These are phyloP conservation scores for Cystobasidiopsis lactophilus DNA, from an alignment of 768 basidiomycete species.

Conservation along the genomic window DNA sequence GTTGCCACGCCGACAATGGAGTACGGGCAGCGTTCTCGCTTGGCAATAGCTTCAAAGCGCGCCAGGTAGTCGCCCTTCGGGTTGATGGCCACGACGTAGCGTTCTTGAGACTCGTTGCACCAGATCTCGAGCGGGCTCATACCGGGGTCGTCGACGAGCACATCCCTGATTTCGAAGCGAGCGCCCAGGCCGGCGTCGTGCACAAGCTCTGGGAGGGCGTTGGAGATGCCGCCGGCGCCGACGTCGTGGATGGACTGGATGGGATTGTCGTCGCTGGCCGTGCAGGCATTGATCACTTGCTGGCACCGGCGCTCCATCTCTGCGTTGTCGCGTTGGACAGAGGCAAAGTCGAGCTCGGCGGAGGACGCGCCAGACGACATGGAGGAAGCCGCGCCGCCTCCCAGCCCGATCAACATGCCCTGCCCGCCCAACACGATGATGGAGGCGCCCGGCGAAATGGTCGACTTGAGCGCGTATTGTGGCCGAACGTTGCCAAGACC, in stretches of 20 bases:
- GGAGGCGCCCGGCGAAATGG: constrained; percentile 59
- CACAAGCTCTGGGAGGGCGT: constrained; percentile 88
- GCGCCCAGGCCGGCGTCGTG: constrained; percentile 89
- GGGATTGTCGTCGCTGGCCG: constrained; percentile 38
- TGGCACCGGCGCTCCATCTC: constrained; percentile 96
- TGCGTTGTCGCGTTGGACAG: constrained; percentile 90
- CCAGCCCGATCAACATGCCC: constrained; percentile 84
- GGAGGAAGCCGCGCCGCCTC: constrained; percentile 88
- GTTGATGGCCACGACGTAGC: constrained; percentile 80
- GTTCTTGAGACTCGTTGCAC: constrained; percentile 98
- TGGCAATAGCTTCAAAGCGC: constrained; percentile 52
- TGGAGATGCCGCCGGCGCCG: constrained; percentile 87
- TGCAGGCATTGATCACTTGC: constrained; percentile 87
- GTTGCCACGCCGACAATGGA: constrained; percentile 78
- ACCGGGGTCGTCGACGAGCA: constrained; percentile 69
- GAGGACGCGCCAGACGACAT: constrained; percentile 75
- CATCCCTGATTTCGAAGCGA: constrained; percentile 74
- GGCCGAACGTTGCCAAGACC: constrained; percentile 85
- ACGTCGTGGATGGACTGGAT: constrained; percentile 96
- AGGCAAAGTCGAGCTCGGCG: constrained; percentile 87
- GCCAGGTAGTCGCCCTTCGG: constrained; percentile 34
- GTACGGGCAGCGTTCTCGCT: constrained; percentile 79
- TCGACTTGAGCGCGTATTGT: constrained; percentile 52
- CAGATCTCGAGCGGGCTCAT: constrained; percentile 99
- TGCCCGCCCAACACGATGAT: constrained; percentile 87